Evolutionary conservation across 2,329 filamentous ascomycete species (phyloP).

Genomic region (Madurella fahalii): DNA sequence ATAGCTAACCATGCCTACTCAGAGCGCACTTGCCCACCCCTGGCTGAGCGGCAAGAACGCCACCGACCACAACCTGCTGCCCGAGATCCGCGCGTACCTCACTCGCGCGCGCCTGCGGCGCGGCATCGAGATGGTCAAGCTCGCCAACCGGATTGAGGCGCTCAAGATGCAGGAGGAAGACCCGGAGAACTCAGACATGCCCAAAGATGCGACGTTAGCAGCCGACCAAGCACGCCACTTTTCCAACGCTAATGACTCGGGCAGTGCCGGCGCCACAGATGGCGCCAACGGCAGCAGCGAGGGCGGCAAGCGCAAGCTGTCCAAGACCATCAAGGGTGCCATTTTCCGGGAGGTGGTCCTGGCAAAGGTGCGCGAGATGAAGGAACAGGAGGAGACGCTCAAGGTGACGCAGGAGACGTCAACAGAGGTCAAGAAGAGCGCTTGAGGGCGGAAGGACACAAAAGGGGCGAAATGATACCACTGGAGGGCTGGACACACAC

Average conservation of each 20-base stretch:
- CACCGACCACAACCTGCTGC: slow-evolving; percentile 92
- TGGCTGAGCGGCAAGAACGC: slow-evolving; percentile 92
- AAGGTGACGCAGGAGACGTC: slow-evolving; percentile 55
- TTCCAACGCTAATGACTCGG: slow-evolving; percentile 20
- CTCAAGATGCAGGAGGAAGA: slow-evolving; percentile 92
- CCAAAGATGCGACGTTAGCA: slow-evolving; percentile 57
- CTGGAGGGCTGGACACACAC: not conserved
- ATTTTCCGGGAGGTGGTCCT: slow-evolving; percentile 94
- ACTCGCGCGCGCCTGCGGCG: slow-evolving; percentile 85
- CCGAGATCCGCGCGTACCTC: slow-evolving; percentile 93
- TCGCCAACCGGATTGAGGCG: slow-evolving; percentile 90
- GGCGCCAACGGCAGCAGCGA: slow-evolving; percentile 28
- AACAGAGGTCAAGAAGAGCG: slow-evolving; percentile 46
- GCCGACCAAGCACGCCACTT: slow-evolving; percentile 39
- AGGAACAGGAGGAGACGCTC: slow-evolving; percentile 74
- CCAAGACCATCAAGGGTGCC: slow-evolving; percentile 55
- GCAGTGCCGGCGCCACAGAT: slow-evolving; percentile 31
- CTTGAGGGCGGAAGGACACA: slow-evolving; percentile 14
- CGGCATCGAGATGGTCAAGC: slow-evolving; percentile 93
- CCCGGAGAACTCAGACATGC: slow-evolving; percentile 68
- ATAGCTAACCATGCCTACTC: slow-evolving; percentile 21
- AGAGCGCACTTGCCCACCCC: slow-evolving; percentile 74
- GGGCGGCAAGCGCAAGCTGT: slow-evolving; percentile 39
- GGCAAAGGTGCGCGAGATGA: slow-evolving; percentile 89
- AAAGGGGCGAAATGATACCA: not conserved